A percentile compares a stretch with the other conserved stretches of the same genome.
These are phyloP conservation scores for Trametes coccinea DNA, from an alignment of 768 basidiomycete genomes.

Conservation along the genomic window DNA sequence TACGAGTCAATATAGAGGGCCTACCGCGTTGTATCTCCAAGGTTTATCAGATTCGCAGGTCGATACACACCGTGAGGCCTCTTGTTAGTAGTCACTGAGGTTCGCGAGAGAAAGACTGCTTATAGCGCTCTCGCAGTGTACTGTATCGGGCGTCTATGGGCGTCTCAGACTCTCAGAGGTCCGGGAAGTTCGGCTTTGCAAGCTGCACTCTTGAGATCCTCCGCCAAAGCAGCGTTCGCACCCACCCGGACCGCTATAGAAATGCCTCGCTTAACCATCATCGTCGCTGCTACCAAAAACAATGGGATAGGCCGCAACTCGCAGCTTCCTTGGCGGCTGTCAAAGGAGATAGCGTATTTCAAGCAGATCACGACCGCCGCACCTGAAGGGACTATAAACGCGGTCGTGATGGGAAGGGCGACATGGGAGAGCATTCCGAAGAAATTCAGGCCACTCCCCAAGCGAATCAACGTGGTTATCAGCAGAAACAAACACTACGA, in stretches of 20 bases:
- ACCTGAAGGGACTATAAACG: constrained; percentile 59
- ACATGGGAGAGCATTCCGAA: constrained; percentile 97
- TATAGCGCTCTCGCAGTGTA: too few species aligned
- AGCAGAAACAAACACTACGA: constrained; percentile 59
- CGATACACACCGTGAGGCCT: too few species aligned
- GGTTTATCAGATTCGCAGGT: too few species aligned
- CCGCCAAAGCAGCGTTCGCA: background rate
- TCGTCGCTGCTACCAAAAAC: constrained; percentile 85
- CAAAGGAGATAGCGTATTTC: constrained; percentile 92
- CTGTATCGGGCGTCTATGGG: too few species aligned
- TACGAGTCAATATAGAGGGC: too few species aligned
- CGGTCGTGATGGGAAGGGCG: constrained; percentile 92
- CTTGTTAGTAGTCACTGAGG: too few species aligned
- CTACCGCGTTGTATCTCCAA: too few species aligned
- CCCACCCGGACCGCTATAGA: background rate
- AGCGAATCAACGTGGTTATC: constrained; percentile 77
- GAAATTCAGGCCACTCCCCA: constrained; percentile 78
- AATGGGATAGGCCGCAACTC: constrained; percentile 86
- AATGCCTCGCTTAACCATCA: constrained; percentile 67
- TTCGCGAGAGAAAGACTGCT: too few species aligned
- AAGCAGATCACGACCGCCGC: constrained; percentile 70
- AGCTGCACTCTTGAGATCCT: too few species aligned
- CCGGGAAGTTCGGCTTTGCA: too few species aligned
- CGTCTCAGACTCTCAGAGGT: too few species aligned
- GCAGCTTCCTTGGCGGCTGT: constrained; percentile 84